Evolutionary conservation across 2,329 filamentous ascomycete genomes (phyloP).

Genomic region (Ascochyta pisi): DNA sequence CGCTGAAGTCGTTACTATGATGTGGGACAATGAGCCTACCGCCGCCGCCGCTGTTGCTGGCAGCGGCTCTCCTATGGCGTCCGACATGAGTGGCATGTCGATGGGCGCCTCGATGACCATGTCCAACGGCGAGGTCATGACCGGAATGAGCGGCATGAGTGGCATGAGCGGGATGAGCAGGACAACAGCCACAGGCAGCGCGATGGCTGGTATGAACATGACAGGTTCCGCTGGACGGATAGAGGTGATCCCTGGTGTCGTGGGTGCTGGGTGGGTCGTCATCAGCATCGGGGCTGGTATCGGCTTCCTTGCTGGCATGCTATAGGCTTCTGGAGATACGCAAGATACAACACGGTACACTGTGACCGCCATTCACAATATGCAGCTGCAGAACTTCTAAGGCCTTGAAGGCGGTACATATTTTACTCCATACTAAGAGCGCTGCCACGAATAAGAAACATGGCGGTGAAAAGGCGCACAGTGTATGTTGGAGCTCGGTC

Average conservation of each 20-base stretch:
- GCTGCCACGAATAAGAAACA: too few relatives aligned
- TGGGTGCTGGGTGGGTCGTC: slow-evolving; percentile 18
- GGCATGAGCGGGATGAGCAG: slow-evolving; percentile 18
- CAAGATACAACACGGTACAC: neutral
- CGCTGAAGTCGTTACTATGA: slow-evolving; percentile 26
- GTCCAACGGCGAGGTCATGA: slow-evolving; percentile 27
- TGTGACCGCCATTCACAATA: neutral
- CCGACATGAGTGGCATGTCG: slow-evolving; percentile 46
- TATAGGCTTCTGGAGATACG: slow-evolving; percentile 6
- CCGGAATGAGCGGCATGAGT: slow-evolving; percentile 3
- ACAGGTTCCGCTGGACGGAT: slow-evolving; percentile 16
- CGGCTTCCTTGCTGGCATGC: slow-evolving; percentile 18
- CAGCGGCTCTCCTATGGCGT: slow-evolving; percentile 33
- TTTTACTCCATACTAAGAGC: neutral
- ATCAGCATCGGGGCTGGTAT: slow-evolving; percentile 29
- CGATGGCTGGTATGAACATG: slow-evolving; percentile 42
- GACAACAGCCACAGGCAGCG: slow-evolving; percentile 53
- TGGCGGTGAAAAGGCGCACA: neutral
- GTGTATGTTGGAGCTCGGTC: neutral
- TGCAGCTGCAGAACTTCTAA: neutral
- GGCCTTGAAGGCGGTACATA: neutral
- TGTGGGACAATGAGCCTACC: slow-evolving; percentile 17
- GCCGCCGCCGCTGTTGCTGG: neutral
- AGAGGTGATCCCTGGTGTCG: slow-evolving; percentile 11
- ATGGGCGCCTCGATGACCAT: slow-evolving; percentile 31